A percentile compares a stretch with the other conserved stretches of the same genome.
Conservation (phyloP, 2,329 filamentous ascomycete species). For the Aspergillus carbonarius region DNA sequence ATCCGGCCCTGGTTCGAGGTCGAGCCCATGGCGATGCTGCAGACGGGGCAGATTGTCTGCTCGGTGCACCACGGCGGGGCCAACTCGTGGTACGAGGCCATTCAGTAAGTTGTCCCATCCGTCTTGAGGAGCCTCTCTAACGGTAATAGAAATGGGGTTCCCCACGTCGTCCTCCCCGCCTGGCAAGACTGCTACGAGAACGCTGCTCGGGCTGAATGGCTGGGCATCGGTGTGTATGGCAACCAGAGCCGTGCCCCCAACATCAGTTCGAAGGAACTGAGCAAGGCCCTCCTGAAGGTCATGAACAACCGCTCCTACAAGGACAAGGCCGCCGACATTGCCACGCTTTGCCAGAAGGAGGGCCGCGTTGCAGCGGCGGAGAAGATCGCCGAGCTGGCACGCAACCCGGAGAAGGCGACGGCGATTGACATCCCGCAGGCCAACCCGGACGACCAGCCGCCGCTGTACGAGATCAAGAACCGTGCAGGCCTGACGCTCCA, state of each 20-base stretch:
- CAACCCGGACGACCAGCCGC: slow-evolving; percentile 7
- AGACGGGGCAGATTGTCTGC: slow-evolving; percentile 40
- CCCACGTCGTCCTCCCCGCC: slow-evolving; percentile 46
- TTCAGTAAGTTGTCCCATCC: slow-evolving; percentile 32
- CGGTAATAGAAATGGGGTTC: slow-evolving; percentile 38
- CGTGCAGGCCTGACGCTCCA: slow-evolving; percentile 10
- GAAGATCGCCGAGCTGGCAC: slow-evolving; percentile 21
- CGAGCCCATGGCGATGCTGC: slow-evolving; percentile 38
- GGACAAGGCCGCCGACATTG: slow-evolving; percentile 15
- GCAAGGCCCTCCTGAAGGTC: slow-evolving; percentile 25
- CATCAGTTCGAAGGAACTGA: slow-evolving; percentile 30
- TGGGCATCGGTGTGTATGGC: slow-evolving; percentile 44
- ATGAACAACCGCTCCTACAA: slow-evolving; percentile 20
- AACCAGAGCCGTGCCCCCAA: slow-evolving; percentile 34
- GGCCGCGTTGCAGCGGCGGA: slow-evolving; percentile 21
- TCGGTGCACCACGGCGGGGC: slow-evolving; percentile 49
- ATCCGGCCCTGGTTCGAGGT: slow-evolving; percentile 46
- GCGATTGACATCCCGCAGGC: slow-evolving; percentile 17
- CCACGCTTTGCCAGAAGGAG: slow-evolving; percentile 22
- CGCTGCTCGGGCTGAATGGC: slow-evolving; percentile 41
- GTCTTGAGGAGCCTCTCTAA: neutral
- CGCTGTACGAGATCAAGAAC: slow-evolving; percentile 17
- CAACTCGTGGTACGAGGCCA: slow-evolving; percentile 48
- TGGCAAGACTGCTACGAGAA: slow-evolving; percentile 50
- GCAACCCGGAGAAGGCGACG: slow-evolving; percentile 18